Conservation (phyloP, 257 asterid species). For the Jacaranda copaia region DNA sequence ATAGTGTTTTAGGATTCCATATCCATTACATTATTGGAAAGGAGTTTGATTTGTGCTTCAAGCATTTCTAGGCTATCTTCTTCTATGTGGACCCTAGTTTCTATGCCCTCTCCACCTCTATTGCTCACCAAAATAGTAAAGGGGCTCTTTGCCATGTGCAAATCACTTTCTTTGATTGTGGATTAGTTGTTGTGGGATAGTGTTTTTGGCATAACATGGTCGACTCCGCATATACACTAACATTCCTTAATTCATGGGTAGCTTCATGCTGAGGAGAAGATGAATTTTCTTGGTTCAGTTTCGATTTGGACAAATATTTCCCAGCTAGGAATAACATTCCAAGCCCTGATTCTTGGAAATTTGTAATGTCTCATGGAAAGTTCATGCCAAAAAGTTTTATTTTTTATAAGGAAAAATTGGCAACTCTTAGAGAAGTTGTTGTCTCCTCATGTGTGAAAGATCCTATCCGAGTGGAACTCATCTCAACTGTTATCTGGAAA, state of each 20-base stretch:
- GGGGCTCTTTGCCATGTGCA: conserved; percentile 31
- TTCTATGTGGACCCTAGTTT: conserved; percentile 48
- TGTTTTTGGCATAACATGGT: conserved; percentile 38
- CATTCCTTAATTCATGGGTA: conserved; percentile 56
- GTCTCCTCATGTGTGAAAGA: conserved; percentile 25
- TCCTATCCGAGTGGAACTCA: conserved; percentile 61
- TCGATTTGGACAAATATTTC: conserved; percentile 32
- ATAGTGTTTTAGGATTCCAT: no score
- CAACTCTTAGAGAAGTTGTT: not conserved
- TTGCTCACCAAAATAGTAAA: conserved; percentile 36
- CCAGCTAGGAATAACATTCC: conserved; percentile 44
- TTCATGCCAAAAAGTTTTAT: conserved; percentile 37
- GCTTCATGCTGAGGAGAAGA: conserved; percentile 20
- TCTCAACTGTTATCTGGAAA: conserved; percentile 52
- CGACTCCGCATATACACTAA: conserved; percentile 41
- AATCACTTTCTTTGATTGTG: conserved; percentile 41
- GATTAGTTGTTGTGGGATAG: conserved; percentile 39
- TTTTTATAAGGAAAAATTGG: conserved; percentile 45
- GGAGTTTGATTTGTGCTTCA: not conserved
- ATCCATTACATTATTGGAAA: not conserved
- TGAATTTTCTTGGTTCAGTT: not conserved
- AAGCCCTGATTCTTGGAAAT: not conserved
- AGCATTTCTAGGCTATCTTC: conserved; percentile 31
- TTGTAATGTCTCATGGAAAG: not conserved
- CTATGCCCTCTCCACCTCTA: conserved; percentile 51